phyloP scores from a whole-genome alignment of 805 yeast genomes.

The Schwanniomyces polymorphus region DNA sequence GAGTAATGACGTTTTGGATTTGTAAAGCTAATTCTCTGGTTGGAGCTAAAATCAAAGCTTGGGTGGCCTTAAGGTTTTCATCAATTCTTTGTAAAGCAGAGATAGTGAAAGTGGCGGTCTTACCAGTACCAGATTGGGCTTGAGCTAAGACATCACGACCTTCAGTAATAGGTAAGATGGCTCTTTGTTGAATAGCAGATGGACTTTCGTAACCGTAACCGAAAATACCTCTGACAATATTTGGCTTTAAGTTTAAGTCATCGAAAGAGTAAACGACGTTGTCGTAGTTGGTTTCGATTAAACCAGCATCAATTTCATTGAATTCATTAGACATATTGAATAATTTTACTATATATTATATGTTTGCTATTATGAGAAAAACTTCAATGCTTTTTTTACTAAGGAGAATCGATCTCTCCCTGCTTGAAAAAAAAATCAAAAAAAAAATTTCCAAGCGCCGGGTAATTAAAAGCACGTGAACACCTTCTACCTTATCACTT shows the following conservation, averaged over 20 bases:
- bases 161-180: constrained; percentile 73
- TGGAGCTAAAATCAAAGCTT: constrained; percentile 94
- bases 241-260: constrained; percentile 71
- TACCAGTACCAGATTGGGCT: constrained; percentile 90
- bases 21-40: constrained; percentile 97
- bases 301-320: constrained; percentile 76
- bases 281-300: constrained; percentile 95
- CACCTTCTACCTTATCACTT: not conserved
- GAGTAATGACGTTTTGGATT: constrained; percentile 89
- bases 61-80: constrained; percentile 69
- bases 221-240: constrained; percentile 74
- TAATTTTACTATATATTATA: not conserved
- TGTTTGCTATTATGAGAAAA: not conserved
- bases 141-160: constrained; percentile 77
- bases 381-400: constrained; percentile 1
- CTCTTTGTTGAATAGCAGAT: constrained; percentile 79
- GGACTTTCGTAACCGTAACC: constrained; percentile 83
- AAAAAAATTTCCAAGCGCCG: constrained; percentile 1
- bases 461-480: not conserved
- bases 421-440: constrained; percentile 1
- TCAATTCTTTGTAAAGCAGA: constrained; percentile 74
- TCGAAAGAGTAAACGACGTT: constrained; percentile 75
- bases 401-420: not conserved
- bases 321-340: constrained; percentile 56
- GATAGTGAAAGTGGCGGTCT: constrained; percentile 86